Conservation (phyloP, 768 basidiomycete species). For the Scleroderma citrinum region DNA sequence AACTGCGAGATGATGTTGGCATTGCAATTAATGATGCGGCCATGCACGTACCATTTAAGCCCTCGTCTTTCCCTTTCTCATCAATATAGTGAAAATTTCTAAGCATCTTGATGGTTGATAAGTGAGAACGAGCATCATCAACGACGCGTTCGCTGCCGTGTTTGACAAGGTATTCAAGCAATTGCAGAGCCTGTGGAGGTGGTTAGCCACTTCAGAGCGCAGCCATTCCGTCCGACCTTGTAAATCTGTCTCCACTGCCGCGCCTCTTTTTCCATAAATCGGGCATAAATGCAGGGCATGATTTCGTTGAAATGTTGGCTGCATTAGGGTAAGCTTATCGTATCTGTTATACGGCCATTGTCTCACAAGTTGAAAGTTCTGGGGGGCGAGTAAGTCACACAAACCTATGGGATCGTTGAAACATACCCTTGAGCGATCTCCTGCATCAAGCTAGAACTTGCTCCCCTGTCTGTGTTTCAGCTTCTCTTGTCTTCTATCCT, state of each 20-base stretch:
- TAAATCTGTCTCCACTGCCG: constrained; percentile 98
- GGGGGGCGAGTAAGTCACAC: constrained; percentile 12
- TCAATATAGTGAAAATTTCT: constrained; percentile 98
- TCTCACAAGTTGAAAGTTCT: constrained; percentile 98
- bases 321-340: constrained; percentile 8
- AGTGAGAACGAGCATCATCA: constrained; percentile 92
- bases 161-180: constrained; percentile 94
- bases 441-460: constrained; percentile 96
- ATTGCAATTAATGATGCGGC: not conserved
- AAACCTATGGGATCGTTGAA: not conserved
- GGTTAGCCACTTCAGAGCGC: constrained; percentile 1
- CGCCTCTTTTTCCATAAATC: constrained; percentile 98
- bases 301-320: constrained; percentile 99
- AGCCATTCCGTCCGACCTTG: constrained; percentile 51
- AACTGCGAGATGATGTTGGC: constrained; percentile 44
- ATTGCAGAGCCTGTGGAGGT: constrained; percentile 66
- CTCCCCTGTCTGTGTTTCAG: constrained; percentile 62
- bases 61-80: constrained; percentile 98
- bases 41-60: constrained; percentile 76
- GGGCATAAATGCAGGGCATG: constrained; percentile 93
- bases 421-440: constrained; percentile 95
- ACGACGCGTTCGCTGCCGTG: constrained; percentile 97
- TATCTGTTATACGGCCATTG: not conserved
- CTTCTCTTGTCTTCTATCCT: not conserved
- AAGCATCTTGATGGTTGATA: constrained; percentile 96